A percentile compares a stretch with the other conserved stretches of the same genome.
phyloP scores from a whole-genome alignment of 768 basidiomycete species.

The Gymnopilus junonius region DNA sequence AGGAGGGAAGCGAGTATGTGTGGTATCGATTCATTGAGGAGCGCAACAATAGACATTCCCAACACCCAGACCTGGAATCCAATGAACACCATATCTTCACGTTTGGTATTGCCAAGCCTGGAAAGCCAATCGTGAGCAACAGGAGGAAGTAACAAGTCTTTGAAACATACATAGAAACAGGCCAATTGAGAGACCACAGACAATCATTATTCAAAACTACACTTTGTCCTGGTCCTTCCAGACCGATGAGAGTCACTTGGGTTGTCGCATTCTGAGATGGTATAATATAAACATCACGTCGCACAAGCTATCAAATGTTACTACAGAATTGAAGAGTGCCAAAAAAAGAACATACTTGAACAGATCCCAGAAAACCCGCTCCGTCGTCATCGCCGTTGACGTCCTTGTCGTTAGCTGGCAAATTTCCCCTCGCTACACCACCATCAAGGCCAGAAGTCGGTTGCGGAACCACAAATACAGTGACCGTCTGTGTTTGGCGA shows the following conservation, averaged over 20 bases:
- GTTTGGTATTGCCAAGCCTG: conserved; percentile 73
- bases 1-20: conserved; percentile 76
- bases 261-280: conserved; percentile 5
- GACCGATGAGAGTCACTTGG: conserved; percentile 19
- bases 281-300: conserved; percentile 23
- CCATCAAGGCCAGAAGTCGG: neutral
- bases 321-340: neutral
- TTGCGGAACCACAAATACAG: conserved; percentile 28
- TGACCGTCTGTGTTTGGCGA: conserved; percentile 22
- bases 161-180: conserved; percentile 61
- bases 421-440: neutral
- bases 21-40: conserved; percentile 79
- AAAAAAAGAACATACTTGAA: conserved; percentile 10
- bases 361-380: conserved; percentile 16
- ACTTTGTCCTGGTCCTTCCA: conserved; percentile 21
- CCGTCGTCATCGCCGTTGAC: conserved; percentile 21
- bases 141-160: neutral
- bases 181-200: conserved; percentile 69
- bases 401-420: conserved; percentile 1
- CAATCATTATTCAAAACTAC: conserved; percentile 52
- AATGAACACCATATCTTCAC: conserved; percentile 80
- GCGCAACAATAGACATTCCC: conserved; percentile 75
- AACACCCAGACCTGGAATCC: conserved; percentile 82
- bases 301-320: conserved; percentile 3
- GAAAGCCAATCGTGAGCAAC: conserved; percentile 3